These are phyloP conservation scores for Colletotrichum chlorophyti DNA, from an alignment of 2,329 filamentous ascomycete species.

Conservation along the genomic window DNA sequence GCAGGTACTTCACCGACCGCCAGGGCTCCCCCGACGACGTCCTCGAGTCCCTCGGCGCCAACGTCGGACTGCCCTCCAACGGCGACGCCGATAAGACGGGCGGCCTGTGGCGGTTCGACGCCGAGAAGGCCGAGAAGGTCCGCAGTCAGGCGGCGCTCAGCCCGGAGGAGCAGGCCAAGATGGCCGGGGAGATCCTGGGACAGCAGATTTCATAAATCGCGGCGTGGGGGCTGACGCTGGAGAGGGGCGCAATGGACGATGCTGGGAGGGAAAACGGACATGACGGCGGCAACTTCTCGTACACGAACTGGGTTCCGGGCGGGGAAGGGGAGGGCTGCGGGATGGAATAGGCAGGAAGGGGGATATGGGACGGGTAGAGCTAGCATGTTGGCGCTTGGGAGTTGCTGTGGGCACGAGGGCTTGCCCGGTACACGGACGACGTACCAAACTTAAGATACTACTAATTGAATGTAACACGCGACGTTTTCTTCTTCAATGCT, in stretches of 20 bases:
- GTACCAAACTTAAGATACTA: neutral
- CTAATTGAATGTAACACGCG: neutral
- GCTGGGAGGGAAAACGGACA: neutral
- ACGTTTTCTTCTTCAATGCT: too few species aligned
- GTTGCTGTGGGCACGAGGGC: neutral
- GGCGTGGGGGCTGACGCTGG: neutral
- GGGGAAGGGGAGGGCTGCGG: neutral
- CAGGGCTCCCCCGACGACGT: slow-evolving; percentile 49
- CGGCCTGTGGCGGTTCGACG: slow-evolving; percentile 66
- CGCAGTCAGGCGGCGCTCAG: slow-evolving; percentile 57
- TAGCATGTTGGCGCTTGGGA: slow-evolving; percentile 21
- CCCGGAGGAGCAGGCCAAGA: slow-evolving; percentile 61
- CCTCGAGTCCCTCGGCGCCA: slow-evolving; percentile 51
- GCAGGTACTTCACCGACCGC: slow-evolving; percentile 77
- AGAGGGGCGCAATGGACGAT: neutral
- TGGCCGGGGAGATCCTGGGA: slow-evolving; percentile 42
- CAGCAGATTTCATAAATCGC: slow-evolving; percentile 32
- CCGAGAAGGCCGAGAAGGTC: slow-evolving; percentile 65
- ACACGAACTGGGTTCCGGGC: neutral
- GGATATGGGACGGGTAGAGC: slow-evolving; percentile 1
- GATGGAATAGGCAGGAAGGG: neutral
- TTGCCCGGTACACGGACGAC: neutral
- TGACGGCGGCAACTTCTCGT: neutral
- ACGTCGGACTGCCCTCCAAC: slow-evolving; percentile 54
- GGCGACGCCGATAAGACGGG: slow-evolving; percentile 68